Evolutionary conservation across 1,139 yeast species (phyloP), one percentile per base, ranked within the genome.

Genomic region (Pichia sp.): DNA sequence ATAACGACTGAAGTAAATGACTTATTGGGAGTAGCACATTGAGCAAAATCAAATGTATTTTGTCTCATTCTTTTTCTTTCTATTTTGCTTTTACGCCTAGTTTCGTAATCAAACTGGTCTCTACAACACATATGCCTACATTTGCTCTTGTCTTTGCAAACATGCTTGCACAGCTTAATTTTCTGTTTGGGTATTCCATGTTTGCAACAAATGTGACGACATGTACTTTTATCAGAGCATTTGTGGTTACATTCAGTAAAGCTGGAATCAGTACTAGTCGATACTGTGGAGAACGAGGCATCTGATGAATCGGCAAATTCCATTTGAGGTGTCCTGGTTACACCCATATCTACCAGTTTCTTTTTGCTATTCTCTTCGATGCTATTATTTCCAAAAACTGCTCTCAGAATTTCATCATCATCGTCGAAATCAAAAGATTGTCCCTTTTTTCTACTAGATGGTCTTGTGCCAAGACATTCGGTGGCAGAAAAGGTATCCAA

Each of bases 81-180:
- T 1, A 19, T 2, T 23, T 16, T 47, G 13, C 16, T 16, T 11
- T 11, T 8, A 10, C 13, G 26, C 10, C 32, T 34, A 16, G 19
- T 40, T 29, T 46, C 52, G 43, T 48, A 47, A 5, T 47, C 51
- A 23, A 41, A 31, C 8, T 59, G 54, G 10, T 59, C 77, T 42
- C 72, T 68, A 53, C 81, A 77, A 52, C 80, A 77, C 8, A 72
- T 48, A 58, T 77, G 80, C 8, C 78, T 68, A 55, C 80, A 77
- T 56, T 51, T 64, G 5, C 63, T 55, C 15, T 38, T 38, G 8
- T 72, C 70, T 55, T 73, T 76, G 57, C 80, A 76, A 1, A 62
- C 44, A 59, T 77, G 80, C 47, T 70, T 67, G 52, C 80, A 77
- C 0, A 69, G 70, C 11, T 50, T 51, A 1, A 19, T 13, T 8